These are phyloP conservation scores for Coprinopsis marcescibilis DNA, from an alignment of 768 basidiomycete species.

Conservation along the genomic window DNA sequence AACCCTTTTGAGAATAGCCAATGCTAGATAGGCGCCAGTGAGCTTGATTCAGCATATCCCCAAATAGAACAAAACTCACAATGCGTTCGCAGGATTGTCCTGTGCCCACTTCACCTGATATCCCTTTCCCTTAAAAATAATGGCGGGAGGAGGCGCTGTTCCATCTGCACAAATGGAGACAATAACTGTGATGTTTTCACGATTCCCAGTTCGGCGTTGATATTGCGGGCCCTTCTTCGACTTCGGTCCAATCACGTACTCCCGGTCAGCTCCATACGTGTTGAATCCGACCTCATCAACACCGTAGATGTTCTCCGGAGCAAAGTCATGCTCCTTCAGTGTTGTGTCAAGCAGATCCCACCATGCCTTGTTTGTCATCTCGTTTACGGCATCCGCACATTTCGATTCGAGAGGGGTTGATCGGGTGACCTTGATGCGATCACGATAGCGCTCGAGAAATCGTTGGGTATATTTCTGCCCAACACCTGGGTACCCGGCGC, in stretches of 20 bases:
- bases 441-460: not conserved
- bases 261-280: slow-evolving; percentile 13
- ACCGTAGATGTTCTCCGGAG: not conserved
- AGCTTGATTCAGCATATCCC: slow-evolving; percentile 1
- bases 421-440: not conserved
- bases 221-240: slow-evolving; percentile 22
- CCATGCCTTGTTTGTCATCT: not conserved
- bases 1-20: slow-evolving; percentile 30
- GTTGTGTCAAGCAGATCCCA: not conserved
- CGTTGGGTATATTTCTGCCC: not conserved
- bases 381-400: not conserved
- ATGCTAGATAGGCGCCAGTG: slow-evolving; percentile 18
- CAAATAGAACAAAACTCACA: slow-evolving; percentile 21
- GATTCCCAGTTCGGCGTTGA: slow-evolving; percentile 23
- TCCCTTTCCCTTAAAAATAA: slow-evolving; percentile 35
- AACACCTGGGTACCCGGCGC: not conserved
- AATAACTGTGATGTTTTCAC: slow-evolving; percentile 31
- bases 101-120: slow-evolving; percentile 32
- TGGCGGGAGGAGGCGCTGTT: slow-evolving; percentile 26
- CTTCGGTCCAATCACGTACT: slow-evolving; percentile 25
- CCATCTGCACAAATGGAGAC: slow-evolving; percentile 36
- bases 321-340: not conserved
- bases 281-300: slow-evolving; percentile 10
- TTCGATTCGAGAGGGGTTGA: not conserved
- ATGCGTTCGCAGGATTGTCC: slow-evolving; percentile 34